Percentiles rank a stretch among this genome's conserved stretches.
phyloP scores from a whole-genome alignment of 2,329 filamentous ascomycete species.

The Monilinia laxa region DNA sequence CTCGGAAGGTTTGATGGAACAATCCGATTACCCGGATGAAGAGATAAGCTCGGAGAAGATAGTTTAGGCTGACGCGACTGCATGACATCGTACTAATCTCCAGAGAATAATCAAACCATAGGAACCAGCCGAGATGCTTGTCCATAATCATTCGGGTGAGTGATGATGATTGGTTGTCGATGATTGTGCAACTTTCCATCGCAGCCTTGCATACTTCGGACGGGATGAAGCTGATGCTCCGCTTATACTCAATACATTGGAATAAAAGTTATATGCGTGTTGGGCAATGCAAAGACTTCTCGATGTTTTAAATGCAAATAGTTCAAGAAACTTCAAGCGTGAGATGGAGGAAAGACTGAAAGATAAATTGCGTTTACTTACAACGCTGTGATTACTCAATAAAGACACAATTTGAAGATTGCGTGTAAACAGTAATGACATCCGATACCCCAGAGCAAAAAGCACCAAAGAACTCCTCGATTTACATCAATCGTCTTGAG shows the following conservation, averaged over 20 bases:
- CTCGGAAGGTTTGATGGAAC: background rate
- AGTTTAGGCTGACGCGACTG: background rate
- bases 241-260: background rate
- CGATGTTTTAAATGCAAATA: background rate
- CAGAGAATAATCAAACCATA: background rate
- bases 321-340: background rate
- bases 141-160: background rate
- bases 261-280: background rate
- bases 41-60: background rate
- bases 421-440: background rate
- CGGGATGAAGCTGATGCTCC: background rate
- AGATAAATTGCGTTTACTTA: background rate
- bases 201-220: background rate
- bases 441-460: background rate
- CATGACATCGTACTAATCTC: background rate
- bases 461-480: slow-evolving; percentile 16
- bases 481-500: background rate
- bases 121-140: background rate
- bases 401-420: background rate
- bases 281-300: background rate
- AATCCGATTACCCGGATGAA: too few relatives aligned
- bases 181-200: background rate
- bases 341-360: background rate
- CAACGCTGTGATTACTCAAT: background rate
- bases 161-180: background rate